Percentiles rank a stretch among this genome's conserved stretches.
Conservation (phyloP, 163 green algal species). For the Volvox carteri region DNA sequence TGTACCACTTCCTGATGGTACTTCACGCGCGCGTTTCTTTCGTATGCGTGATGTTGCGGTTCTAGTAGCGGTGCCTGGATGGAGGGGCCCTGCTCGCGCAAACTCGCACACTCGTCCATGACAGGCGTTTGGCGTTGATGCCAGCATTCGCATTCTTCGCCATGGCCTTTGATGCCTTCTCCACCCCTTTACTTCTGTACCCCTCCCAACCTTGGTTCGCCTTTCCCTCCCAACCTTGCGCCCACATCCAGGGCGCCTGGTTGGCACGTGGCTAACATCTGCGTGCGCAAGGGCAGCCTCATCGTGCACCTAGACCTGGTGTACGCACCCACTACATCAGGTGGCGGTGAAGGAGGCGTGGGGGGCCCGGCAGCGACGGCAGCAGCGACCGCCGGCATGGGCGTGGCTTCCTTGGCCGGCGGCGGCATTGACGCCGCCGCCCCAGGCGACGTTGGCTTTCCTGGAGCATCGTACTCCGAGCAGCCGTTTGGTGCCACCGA, state of each 20-base stretch:
- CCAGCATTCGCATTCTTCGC: too few relatives aligned
- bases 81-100: too few relatives aligned
- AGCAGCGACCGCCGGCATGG: neutral
- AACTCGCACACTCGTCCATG: too few relatives aligned
- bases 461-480: neutral
- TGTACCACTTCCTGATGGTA: too few relatives aligned
- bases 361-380: neutral
- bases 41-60: too few relatives aligned
- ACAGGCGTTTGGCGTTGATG: too few relatives aligned
- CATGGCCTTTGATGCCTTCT: too few relatives aligned
- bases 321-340: constrained; percentile 13
- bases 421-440: neutral
- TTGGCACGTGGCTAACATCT: constrained; percentile 25
- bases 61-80: too few relatives aligned
- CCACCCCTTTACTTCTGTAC: neutral
- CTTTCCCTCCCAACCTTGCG: too few relatives aligned
- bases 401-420: too few relatives aligned
- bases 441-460: neutral
- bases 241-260: constrained; percentile 16
- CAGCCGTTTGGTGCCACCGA: neutral
- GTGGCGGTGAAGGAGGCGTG: too few relatives aligned
- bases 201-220: neutral
- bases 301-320: constrained; percentile 55
- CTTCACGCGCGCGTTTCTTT: too few relatives aligned
- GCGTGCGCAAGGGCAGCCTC: constrained; percentile 36